Base-by-base conservation (phyloP, 179 eudicot genomes). In the Gypsophila paniculata region DNA sequence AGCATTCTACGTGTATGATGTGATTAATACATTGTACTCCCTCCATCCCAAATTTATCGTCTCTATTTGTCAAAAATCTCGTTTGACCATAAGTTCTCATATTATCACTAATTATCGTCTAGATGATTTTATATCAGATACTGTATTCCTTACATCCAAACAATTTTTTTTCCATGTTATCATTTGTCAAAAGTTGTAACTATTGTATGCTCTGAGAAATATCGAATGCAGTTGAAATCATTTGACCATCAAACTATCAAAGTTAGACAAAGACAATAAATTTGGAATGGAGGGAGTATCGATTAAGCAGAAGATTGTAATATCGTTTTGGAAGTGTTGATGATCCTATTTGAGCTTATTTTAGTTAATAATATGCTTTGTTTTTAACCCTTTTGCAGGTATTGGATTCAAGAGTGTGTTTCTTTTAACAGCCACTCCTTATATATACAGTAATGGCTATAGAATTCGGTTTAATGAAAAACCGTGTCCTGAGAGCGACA, bases 391-490 rank as follows among this genome's bases (percentile, higher is more conserved):
- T 39, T 8, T 26, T 75, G 73, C 85, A 89, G 93, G 93, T 17
- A 90, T 90, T 58, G 96, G 93, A 26, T 90, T 90, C 80, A 90
- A 90, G 76, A 90, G 96, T 29, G 91, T 89, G 25, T 90, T 90
- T 74, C 85, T 90, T 25, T 71, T 89, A 39, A 89, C 90, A 14
- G 61, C 85, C 39, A 84, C 75, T 62, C 94, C 94, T 0, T 84
- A 85, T 72, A 85, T 90, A 71, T 89, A 87, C 78, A 90, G 96
- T 68, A 90, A 89, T 58, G 93, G 96, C 68, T 90, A 89, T 58
- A 89, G 85, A 70, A 86, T 90, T 54, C 79, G 84, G 2, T 90
- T 90, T 52, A 89, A 61, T 65, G 94, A 90, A 76, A 78, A 76
- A 13, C 96, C 96, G 52, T 82, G 91, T 75, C 72, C 76, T 0